Evolutionary conservation across 192 early-diverging fungal genomes (phyloP), one percentile per base, ranked within the genome.

Genomic region (Diversispora epigaea): DNA sequence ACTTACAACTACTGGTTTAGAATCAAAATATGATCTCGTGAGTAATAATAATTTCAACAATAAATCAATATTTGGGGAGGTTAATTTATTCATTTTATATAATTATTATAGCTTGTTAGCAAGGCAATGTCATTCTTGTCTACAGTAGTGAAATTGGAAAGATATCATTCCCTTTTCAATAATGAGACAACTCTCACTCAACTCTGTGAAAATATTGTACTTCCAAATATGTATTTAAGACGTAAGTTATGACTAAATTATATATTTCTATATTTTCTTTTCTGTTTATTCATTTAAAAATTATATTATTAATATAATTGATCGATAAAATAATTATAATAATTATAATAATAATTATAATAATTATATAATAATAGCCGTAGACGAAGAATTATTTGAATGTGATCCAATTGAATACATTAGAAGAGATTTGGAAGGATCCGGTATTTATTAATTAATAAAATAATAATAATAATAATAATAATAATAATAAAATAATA

Each of bases 361-460:
- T 32, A 32, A 32, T 32, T 32, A 32, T 1, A 32, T 32, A 55
- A 49, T 3, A 55, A 50, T 73, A 82, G 91, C 88, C 64, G 80
- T 84, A 39, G 98, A 99, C 75, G 93, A 95, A 82, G 96, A 98
- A 77, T 80, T 96, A 76, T 98, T 98, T 83, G 93, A 98, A 75
- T 96, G 98, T 76, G 97, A 98, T 67, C 95, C 95, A 39, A 92
- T 98, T 78, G 96, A 96, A 68, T 98, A 91, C 77, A 93, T 98
- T 78, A 84, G 95, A 50, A 84, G 93, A 58, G 96, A 98, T 82
- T 72, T 98, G 10, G 96, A 98, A 78, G 95, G 95, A 43, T 91
- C 91, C 17, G 90, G 89, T 90, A 77, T 61, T 22, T 60, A 47
- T 39, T 17, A 50, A 56, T 17, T 49, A 15, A 14, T 4, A 62